Percentiles rank a stretch among this genome's conserved stretches.
Evolutionary conservation across 805 yeast species (phyloP).

Genomic region (Starmerella riodocensis): DNA sequence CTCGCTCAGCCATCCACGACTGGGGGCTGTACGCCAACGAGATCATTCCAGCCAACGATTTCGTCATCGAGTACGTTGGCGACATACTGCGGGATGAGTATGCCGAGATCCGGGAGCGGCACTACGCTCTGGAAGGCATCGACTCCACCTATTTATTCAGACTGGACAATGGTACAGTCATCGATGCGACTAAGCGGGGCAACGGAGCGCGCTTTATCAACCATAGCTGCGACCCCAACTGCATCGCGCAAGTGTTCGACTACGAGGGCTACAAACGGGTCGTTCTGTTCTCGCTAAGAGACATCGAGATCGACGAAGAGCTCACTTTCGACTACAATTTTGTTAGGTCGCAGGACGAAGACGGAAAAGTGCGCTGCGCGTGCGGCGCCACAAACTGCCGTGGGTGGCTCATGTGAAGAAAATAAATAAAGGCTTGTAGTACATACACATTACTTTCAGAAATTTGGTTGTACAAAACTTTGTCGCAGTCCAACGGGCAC

Average conservation of each 20-base stretch:
- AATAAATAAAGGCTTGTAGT: too few species aligned
- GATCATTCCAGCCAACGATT: slow-evolving; percentile 88
- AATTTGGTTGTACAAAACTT: too few species aligned
- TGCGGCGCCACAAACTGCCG: slow-evolving; percentile 87
- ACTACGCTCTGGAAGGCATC: slow-evolving; percentile 77
- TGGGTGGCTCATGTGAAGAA: slow-evolving; percentile 11
- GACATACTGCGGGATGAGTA: slow-evolving; percentile 86
- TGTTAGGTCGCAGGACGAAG: slow-evolving; percentile 70
- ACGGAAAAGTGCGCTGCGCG: slow-evolving; percentile 74
- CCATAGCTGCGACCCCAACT: slow-evolving; percentile 94
- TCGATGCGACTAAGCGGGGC: slow-evolving; percentile 95
- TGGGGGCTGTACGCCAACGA: slow-evolving; percentile 97
- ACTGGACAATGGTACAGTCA: slow-evolving; percentile 84
- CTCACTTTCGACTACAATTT: slow-evolving; percentile 92
- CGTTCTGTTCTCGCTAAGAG: slow-evolving; percentile 84
- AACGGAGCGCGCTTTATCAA: slow-evolving; percentile 95
- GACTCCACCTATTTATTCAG: slow-evolving; percentile 90
- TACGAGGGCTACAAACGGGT: slow-evolving; percentile 89
- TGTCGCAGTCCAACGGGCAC: too few species aligned
- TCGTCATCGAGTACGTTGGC: slow-evolving; percentile 97
- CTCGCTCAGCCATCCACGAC: slow-evolving; percentile 90
- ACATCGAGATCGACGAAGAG: slow-evolving; percentile 63
- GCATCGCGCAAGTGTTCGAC: slow-evolving; percentile 70
- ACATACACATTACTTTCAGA: too few species aligned
- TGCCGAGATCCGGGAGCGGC: slow-evolving; percentile 80